A percentile compares a stretch with the other conserved stretches of the same genome.
Conservation (phyloP, 2,329 filamentous ascomycete species). For the Ilyonectria destructans region DNA sequence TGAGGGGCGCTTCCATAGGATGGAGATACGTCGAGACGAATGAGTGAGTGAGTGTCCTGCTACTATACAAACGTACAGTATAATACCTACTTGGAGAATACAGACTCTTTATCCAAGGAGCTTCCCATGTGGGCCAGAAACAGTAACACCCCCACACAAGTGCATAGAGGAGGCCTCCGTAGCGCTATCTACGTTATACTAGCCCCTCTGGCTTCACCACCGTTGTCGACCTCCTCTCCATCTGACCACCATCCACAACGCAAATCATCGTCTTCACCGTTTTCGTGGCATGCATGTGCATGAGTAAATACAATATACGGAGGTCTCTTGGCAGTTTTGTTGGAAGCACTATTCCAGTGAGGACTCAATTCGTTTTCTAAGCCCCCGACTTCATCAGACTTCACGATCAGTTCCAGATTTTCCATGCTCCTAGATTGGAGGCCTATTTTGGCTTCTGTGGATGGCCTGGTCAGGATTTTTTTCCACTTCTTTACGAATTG, state of each 20-base stretch:
- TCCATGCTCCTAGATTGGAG: not conserved
- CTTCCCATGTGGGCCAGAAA: too few relatives aligned
- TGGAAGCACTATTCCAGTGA: too few relatives aligned
- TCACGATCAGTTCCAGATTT: not conserved
- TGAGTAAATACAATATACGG: conserved; percentile 6
- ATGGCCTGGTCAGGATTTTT: not conserved
- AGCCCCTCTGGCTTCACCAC: too few relatives aligned
- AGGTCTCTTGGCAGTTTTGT: not conserved
- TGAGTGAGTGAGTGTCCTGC: too few relatives aligned
- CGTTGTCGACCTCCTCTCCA: not conserved
- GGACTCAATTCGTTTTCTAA: too few relatives aligned
- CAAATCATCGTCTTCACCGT: conserved; percentile 10
- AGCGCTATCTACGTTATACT: not conserved
- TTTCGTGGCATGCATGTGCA: conserved; percentile 2
- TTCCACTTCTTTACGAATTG: not conserved
- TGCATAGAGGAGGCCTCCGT: too few relatives aligned
- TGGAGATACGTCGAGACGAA: too few relatives aligned
- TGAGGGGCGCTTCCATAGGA: too few relatives aligned
- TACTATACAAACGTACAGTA: too few relatives aligned
- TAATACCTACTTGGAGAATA: too few relatives aligned
- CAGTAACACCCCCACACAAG: too few relatives aligned
- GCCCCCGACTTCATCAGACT: not conserved
- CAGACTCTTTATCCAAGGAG: too few relatives aligned
- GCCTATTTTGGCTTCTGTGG: not conserved
- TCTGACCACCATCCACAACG: conserved; percentile 6